These are phyloP conservation scores for Adansonia madagascariensis DNA, from an alignment of 441 rosid genomes.

Conservation along the genomic window DNA sequence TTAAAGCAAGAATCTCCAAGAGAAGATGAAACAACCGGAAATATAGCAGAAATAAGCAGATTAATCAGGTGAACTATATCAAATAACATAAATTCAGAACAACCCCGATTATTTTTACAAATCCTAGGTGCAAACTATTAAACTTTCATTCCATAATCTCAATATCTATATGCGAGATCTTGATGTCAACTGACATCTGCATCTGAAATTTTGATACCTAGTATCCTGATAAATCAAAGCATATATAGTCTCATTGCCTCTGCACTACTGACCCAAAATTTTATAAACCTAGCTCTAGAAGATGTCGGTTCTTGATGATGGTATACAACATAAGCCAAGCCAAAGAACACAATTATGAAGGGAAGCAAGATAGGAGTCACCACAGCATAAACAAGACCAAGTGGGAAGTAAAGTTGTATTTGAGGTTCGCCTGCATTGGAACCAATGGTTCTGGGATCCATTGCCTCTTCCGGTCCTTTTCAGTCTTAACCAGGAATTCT, in stretches of 20 bases:
- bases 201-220: background rate
- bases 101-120: background rate
- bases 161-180: too few relatives aligned
- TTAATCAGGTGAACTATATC: background rate
- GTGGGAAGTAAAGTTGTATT: slow-evolving; percentile 89
- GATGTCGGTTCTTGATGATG: slow-evolving; percentile 63
- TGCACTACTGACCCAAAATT: background rate
- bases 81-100: background rate
- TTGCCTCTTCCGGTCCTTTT: slow-evolving; percentile 89
- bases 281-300: background rate
- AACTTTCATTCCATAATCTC: too few relatives aligned
- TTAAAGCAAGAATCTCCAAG: background rate
- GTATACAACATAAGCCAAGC: slow-evolving; percentile 75
- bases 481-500: slow-evolving; percentile 83
- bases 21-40: background rate
- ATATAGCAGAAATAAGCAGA: too few relatives aligned
- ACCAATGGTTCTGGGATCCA: slow-evolving; percentile 96
- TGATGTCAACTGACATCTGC: too few relatives aligned
- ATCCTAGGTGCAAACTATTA: background rate
- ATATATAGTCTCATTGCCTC: background rate
- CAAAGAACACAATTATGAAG: slow-evolving; percentile 80
- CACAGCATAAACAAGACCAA: slow-evolving; percentile 92
- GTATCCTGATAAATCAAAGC: background rate
- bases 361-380: slow-evolving; percentile 92
- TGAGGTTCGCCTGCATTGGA: slow-evolving; percentile 97